Base-by-base conservation (phyloP, 139 green algal genomes). In the Chlorella ohadii region DNA sequence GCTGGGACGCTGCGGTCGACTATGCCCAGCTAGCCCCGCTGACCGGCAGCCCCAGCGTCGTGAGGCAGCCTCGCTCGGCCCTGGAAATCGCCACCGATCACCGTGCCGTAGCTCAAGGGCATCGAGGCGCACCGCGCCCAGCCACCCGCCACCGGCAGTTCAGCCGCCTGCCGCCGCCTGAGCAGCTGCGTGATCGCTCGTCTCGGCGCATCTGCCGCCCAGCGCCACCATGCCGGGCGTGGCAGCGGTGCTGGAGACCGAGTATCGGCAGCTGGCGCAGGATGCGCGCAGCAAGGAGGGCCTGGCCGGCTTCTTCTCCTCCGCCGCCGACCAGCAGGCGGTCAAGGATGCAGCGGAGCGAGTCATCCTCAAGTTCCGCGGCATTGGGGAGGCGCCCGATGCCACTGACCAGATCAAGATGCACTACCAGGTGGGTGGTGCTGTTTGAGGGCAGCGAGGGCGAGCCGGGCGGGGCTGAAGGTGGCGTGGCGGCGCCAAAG, bases 311-410 rank as follows among this genome's bases (percentile, higher is more conserved):
- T 92, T 94, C 44, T 85, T 96, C 28, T 92, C 90, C 34, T 83
- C 86, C 23, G 87, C 91, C 25, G 88, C 86, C 5, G 91, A 96
- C 33, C 85, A 94, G 36, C 88, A 91, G 17, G 88, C 92, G 36
- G 82, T 97, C 27, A 95, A 93, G 81, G 94, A 96, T 73, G 84
- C 87, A 11, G 87, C 94, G 11, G 94, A 97, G 78, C 55, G 91
- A 11, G 91, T 89, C 2, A 44, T 95, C 31, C 78, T 95, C 16
- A 90, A 90, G 72, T 80, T 97, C 39, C 85, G 92, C 1, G 73
- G 73, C 11, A 65, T 91, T 28, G 68, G 72, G 22, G 74, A 89
- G 22, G 64, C 81, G 13, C 72, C 85, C 0, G 74, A 88, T 19
- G 87, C 85, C 4, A n/a, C 91, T 17, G 72, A 88, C 19, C 83